These are phyloP conservation scores for Penicillium egyptiacum DNA, from an alignment of 495 filamentous ascomycete species.

Conservation along the genomic window DNA sequence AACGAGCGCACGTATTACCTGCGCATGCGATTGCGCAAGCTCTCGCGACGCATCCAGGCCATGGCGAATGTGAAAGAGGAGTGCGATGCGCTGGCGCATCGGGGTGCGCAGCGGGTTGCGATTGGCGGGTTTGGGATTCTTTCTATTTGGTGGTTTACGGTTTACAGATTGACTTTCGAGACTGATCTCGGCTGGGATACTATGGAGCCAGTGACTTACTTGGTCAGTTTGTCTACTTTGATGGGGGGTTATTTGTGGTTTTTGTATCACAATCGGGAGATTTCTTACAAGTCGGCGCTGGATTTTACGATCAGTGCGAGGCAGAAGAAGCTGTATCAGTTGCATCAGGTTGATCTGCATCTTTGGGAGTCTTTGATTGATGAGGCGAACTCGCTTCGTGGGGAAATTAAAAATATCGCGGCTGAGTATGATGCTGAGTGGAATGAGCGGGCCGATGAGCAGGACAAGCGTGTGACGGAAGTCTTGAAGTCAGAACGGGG, in stretches of 20 bases:
- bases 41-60: slow-evolving; percentile 61
- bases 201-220: slow-evolving; percentile 89
- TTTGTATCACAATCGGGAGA: slow-evolving; percentile 86
- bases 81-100: slow-evolving; percentile 76
- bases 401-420: slow-evolving; percentile 79
- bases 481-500: slow-evolving; percentile 63
- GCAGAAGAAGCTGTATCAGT: slow-evolving; percentile 74
- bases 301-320: slow-evolving; percentile 80
- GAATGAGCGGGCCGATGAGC: slow-evolving; percentile 79
- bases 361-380: slow-evolving; percentile 80
- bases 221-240: slow-evolving; percentile 76
- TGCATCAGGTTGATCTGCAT: slow-evolving; percentile 68
- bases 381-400: slow-evolving; percentile 74
- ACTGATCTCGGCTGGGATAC: slow-evolving; percentile 84
- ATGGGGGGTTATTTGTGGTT: slow-evolving; percentile 94
- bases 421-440: slow-evolving; percentile 92
- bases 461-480: slow-evolving; percentile 69
- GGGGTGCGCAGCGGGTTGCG: slow-evolving; percentile 74
- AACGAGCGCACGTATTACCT: slow-evolving; percentile 86
- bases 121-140: slow-evolving; percentile 74
- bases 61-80: slow-evolving; percentile 74
- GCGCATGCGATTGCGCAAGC: slow-evolving; percentile 69
- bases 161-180: slow-evolving; percentile 76
- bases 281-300: slow-evolving; percentile 79
- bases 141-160: slow-evolving; percentile 74